These are phyloP conservation scores for Eucalyptus cloeziana DNA, from an alignment of 345 rosid species.

Conservation along the genomic window DNA sequence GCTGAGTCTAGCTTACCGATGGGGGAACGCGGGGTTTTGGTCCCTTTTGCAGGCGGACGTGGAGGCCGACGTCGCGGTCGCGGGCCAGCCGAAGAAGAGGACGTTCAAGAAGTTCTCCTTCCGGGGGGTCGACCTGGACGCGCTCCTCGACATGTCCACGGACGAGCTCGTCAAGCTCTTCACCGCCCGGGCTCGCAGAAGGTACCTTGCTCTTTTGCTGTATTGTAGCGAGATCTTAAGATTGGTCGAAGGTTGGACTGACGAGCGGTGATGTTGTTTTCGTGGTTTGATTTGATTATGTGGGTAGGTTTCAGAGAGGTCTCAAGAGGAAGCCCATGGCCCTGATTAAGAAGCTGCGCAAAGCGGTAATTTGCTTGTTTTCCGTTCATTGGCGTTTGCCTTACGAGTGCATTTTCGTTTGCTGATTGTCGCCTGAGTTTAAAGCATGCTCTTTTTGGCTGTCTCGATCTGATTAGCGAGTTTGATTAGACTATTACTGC, in stretches of 20 bases:
- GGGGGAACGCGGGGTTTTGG: background rate
- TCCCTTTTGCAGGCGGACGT: constrained; percentile 18
- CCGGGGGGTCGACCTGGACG: constrained; percentile 50
- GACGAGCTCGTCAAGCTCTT: constrained; percentile 96
- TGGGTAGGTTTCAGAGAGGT: constrained; percentile 81
- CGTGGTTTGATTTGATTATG: background rate
- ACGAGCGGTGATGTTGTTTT: background rate
- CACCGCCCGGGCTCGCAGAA: constrained; percentile 88
- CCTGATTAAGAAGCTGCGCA: constrained; percentile 68
- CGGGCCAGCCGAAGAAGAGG: constrained; percentile 40
- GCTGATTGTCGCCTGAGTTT: background rate
- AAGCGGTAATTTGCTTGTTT: constrained; percentile 37
- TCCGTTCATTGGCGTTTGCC: background rate
- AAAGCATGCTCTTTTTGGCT: background rate
- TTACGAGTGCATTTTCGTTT: background rate
- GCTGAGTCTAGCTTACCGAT: background rate
- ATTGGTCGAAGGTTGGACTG: background rate
- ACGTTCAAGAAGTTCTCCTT: constrained; percentile 50
- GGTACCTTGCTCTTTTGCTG: constrained; percentile 9
- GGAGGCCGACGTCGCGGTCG: constrained; percentile 23
- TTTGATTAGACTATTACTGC: background rate
- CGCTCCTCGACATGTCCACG: constrained; percentile 83
- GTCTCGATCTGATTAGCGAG: background rate
- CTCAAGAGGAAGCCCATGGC: constrained; percentile 86
- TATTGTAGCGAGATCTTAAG: background rate